Base-by-base conservation (phyloP, 306 rosid species). In the Cyclanthera cordifolia region DNA sequence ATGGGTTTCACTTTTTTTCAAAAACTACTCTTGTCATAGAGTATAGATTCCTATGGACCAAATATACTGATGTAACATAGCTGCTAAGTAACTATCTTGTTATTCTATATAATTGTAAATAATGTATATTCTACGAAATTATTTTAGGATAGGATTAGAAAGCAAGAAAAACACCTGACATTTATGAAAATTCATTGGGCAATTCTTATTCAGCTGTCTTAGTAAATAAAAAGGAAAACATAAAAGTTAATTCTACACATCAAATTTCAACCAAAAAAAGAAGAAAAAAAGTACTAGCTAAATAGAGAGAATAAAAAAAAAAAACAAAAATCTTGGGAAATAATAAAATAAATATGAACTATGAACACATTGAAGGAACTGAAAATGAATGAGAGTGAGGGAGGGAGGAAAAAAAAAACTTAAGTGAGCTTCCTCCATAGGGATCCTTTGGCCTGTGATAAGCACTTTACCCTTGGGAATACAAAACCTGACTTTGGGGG, bases 361-460 rank as follows among this genome's bases (percentile, higher is more conserved):
- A 61, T 61, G 28, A 64, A 64, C 34, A 63, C 11, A 41, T 39
- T 10, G 51, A 21, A 63, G 69, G 11, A 43, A 20, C 0, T 64
- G 2, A 43, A 39, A 37, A 63, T 20, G 51, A 64, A 55, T 64
- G 28, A n/a, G 65, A 34, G 46, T 16, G 17, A 15, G 41, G 12
- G 60, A 13, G 19, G 15, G 30, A 68, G 9, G 30, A 0, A 53
- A 10, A 12, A 7, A 19, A 7, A 70, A 20, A 34, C 37, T 72
- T 78, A 93, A 53, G 89, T 87, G 69, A 87, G 88, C 80, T 93
- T 93, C 53, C 90, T 85, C 99, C 99, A 90, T 25, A 87, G 9
- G 11, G 86, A 84, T 27, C 83, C 96, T 81, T 85, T 90, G 65
- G 95, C 43, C 28, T 75, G 82, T 7, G 79, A 41, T 82, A 93